Evolutionary conservation across 2,329 filamentous ascomycete species (phyloP).

Genomic region (Colletotrichum horii): DNA sequence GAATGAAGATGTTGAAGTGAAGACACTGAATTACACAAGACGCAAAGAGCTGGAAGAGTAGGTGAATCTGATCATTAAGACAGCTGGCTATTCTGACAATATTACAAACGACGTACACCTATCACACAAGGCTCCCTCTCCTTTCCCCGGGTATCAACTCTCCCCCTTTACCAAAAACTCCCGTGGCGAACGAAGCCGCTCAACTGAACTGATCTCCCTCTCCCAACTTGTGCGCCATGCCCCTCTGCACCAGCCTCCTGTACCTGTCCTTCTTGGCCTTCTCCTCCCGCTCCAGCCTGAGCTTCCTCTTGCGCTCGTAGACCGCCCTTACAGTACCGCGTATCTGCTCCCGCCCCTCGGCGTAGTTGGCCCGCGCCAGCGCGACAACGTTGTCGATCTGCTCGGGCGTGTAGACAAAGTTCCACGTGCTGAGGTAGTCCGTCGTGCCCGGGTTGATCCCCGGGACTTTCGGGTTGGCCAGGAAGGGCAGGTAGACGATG

Average conservation of each 20-base stretch:
- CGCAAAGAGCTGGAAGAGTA: not conserved
- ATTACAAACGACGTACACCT: not conserved
- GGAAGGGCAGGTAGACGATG: constrained; percentile 88
- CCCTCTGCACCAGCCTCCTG: constrained; percentile 52
- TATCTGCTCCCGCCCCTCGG: constrained; percentile 80
- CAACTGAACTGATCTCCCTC: constrained; percentile 70
- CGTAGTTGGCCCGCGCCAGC: constrained; percentile 85
- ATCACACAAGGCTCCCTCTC: not conserved
- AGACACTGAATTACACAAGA: not conserved
- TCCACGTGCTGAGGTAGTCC: constrained; percentile 96
- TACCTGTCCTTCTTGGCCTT: constrained; percentile 43
- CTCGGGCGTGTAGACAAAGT: constrained; percentile 92
- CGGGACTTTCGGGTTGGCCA: constrained; percentile 77
- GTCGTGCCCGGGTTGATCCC: constrained; percentile 83
- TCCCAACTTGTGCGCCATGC: constrained; percentile 60
- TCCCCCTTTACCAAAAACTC: constrained; percentile 24
- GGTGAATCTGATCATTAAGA: not conserved
- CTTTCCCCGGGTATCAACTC: constrained; percentile 15
- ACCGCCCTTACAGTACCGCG: constrained; percentile 82
- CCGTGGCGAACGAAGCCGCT: constrained; percentile 19
- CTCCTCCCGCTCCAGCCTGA: constrained; percentile 60
- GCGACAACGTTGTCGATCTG: constrained; percentile 86
- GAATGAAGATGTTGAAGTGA: not conserved
- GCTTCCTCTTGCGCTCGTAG: constrained; percentile 86
- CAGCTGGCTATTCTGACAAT: not conserved